Conservation (phyloP, 2,329 filamentous ascomycete genomes). For the Colletotrichum abscissum region DNA sequence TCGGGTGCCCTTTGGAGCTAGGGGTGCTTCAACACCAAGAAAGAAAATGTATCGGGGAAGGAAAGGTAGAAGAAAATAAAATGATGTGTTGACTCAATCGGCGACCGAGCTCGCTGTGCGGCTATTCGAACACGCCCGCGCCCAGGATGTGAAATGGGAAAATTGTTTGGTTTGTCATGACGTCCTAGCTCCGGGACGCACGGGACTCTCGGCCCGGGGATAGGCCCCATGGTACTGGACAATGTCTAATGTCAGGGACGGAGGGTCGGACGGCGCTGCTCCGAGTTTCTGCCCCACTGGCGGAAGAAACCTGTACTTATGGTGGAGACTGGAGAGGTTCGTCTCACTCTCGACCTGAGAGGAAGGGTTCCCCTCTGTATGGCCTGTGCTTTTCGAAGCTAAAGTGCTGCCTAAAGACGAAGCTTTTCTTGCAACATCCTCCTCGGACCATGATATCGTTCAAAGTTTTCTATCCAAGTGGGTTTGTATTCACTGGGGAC, state of each 20-base stretch:
- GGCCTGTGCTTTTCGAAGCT: not conserved
- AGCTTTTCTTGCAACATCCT: not conserved
- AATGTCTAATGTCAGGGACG: conserved; percentile 1
- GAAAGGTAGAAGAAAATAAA: too few relatives aligned
- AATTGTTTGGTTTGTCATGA: conserved; percentile 34
- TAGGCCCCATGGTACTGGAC: too few relatives aligned
- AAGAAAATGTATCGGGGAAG: not conserved
- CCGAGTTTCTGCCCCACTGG: not conserved
- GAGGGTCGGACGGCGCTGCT: not conserved
- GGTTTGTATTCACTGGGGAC: not conserved
- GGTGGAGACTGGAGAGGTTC: not conserved
- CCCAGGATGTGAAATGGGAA: not conserved
- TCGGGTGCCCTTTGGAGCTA: not conserved
- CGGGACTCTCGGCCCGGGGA: conserved; percentile 7
- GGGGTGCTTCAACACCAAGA: too few relatives aligned
- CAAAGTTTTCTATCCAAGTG: not conserved
- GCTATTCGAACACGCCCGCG: not conserved
- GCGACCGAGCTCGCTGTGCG: conserved; percentile 4
- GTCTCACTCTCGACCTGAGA: not conserved
- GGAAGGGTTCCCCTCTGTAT: not conserved
- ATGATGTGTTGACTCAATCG: not conserved
- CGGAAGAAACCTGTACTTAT: not conserved
- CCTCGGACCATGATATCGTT: not conserved
- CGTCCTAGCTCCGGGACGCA: conserved; percentile 21
- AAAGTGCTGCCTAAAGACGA: conserved; percentile 2